A percentile compares a stretch with the other conserved stretches of the same genome.
These are phyloP conservation scores for Trichoderma sp. DNA, from an alignment of 2,329 filamentous ascomycete genomes.

Conservation along the genomic window DNA sequence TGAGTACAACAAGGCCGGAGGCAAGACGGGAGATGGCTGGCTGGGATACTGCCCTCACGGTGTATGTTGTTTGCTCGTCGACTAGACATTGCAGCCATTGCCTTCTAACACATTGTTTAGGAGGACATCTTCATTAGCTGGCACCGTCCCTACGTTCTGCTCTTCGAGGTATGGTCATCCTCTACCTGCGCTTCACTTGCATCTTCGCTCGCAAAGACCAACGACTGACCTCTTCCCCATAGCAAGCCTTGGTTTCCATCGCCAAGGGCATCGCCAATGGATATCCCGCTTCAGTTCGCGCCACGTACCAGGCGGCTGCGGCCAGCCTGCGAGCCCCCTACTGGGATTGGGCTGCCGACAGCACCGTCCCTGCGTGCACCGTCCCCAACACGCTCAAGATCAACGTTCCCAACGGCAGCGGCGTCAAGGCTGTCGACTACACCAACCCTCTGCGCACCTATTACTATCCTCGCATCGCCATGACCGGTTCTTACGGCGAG, in stretches of 20 bases:
- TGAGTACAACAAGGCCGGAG: conserved; percentile 43
- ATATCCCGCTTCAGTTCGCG: conserved; percentile 38
- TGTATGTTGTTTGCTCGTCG: conserved; percentile 30
- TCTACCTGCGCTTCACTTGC: neutral
- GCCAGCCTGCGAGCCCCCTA: conserved; percentile 47
- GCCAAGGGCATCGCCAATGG: conserved; percentile 44
- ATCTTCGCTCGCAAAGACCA: neutral
- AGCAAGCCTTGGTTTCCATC: conserved; percentile 51
- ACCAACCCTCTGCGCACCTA: conserved; percentile 54
- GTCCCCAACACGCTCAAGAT: conserved; percentile 36
- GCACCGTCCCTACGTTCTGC: conserved; percentile 54
- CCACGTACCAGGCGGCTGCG: conserved; percentile 43
- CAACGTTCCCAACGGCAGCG: conserved; percentile 39
- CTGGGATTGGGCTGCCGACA: conserved; percentile 52
- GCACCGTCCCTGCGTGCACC: conserved; percentile 43
- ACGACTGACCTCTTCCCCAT: conserved; percentile 16
- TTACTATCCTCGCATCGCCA: conserved; percentile 42
- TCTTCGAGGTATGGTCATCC: conserved; percentile 47
- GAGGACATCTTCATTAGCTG: conserved; percentile 50
- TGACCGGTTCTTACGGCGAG: conserved; percentile 38
- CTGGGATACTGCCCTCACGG: conserved; percentile 47
- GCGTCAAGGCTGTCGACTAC: conserved; percentile 34
- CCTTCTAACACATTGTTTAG: conserved; percentile 29
- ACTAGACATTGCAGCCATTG: neutral
- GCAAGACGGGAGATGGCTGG: conserved; percentile 30